Percentiles rank a stretch among this genome's conserved stretches.
Conservation (phyloP, 805 yeast genomes). For the Teunomyces cretensis region DNA sequence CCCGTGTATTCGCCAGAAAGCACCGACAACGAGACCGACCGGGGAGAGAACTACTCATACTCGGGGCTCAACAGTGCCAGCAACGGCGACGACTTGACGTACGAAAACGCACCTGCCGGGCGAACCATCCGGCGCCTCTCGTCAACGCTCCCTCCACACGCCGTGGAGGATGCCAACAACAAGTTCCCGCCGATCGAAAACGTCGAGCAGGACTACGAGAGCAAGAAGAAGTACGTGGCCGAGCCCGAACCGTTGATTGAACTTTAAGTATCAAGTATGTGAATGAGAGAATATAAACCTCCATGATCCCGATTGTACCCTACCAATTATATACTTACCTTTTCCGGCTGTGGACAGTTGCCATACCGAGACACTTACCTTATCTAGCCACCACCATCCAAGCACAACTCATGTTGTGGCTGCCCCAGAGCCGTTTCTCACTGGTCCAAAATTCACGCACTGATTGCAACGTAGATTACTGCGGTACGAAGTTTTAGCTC, state of each 20-base stretch:
- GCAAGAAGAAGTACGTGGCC: conserved; percentile 12
- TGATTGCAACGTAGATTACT: no score
- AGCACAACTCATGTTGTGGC: no score
- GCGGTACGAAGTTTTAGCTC: no score
- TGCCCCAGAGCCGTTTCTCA: no score
- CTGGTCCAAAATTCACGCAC: no score
- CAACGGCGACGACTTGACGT: neutral
- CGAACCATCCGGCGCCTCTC: conserved; percentile 9
- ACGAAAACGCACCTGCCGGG: neutral
- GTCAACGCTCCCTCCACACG: conserved; percentile 11
- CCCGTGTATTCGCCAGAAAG: conserved; percentile 9
- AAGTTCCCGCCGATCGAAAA: conserved; percentile 16
- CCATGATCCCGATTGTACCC: no score
- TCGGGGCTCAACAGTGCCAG: neutral
- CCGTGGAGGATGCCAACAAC: conserved; percentile 13
- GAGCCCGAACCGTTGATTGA: conserved; percentile 46
- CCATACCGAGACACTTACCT: no score
- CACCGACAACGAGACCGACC: conserved; percentile 8
- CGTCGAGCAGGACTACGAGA: conserved; percentile 9
- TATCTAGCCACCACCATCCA: no score
- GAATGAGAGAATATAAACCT: no score
- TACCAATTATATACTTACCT: no score
- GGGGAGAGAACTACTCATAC: conserved; percentile 5
- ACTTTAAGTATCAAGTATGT: conserved; percentile 15
- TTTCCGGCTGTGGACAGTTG: no score